Conservation (phyloP, 192 early-diverging fungal species). For the Spizellomyces sp. region DNA sequence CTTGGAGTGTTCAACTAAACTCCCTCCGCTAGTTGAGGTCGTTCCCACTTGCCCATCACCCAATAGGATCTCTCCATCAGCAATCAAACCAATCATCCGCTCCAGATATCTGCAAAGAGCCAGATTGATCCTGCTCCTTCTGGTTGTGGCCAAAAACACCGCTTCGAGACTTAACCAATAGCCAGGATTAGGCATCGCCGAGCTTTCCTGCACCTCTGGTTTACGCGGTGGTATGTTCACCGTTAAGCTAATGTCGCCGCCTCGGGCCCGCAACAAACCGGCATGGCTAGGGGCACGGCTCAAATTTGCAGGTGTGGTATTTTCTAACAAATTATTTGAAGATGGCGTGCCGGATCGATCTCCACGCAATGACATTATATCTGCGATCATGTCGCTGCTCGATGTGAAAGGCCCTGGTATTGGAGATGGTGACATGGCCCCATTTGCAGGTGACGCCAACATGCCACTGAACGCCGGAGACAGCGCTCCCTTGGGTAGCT, state of each 20-base stretch:
- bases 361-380: not conserved
- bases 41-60: not conserved
- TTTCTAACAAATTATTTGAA: not conserved
- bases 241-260: not conserved
- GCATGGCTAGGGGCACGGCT: slow-evolving; percentile 1
- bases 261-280: not conserved
- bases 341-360: slow-evolving; percentile 14
- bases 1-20: not conserved
- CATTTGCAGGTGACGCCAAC: not conserved
- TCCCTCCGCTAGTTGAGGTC: not conserved
- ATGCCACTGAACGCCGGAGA: not conserved
- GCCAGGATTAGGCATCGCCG: slow-evolving; percentile 11
- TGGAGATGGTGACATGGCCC: not conserved
- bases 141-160: slow-evolving; percentile 5
- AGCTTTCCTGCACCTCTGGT: not conserved
- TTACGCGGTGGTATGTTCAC: not conserved
- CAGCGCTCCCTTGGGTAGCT: not conserved
- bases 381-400: not conserved
- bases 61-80: slow-evolving; percentile 37
- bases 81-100: slow-evolving; percentile 21
- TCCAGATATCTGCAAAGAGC: slow-evolving; percentile 37
- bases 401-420: not conserved
- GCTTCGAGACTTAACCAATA: slow-evolving; percentile 31
- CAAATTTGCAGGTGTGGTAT: not conserved
- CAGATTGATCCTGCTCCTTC: slow-evolving; percentile 20